Base-by-base conservation (phyloP, 2,329 filamentous ascomycete species). In the Aspergillus sp. region DNA sequence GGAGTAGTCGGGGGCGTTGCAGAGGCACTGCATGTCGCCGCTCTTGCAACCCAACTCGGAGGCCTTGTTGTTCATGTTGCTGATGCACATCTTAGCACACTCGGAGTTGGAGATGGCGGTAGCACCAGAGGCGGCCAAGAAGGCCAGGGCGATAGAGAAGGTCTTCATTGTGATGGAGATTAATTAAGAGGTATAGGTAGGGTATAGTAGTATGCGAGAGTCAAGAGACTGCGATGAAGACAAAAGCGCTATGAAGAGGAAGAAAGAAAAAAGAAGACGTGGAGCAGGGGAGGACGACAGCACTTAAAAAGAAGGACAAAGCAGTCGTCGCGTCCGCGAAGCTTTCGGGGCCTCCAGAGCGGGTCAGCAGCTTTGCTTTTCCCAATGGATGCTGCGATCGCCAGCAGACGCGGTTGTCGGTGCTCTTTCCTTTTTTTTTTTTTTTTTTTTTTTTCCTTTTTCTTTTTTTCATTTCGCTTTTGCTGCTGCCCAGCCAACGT, bases 41-140 rank as follows among this genome's bases (percentile, higher is more conserved):
- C 50, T 33, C 26, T 52, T 49, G 57, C 72, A 75, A 39, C 68
- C 66, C n/a, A 74, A 55, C 5, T 61, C 52, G 4, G 46, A 29
- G 35, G 68, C 68, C 54, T 65, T 60, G 42, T 47, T 57, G 47
- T 67, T 59, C 70, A 75, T 73, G 59, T 67, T 70, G 54, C 50
- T 58, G 54, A 73, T 58, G 51, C 72, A 75, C 54, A 58, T 68
- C 26, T 29, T 33, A 58, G 62, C 61, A 48, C 61, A 64, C 7
- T 64, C 47, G 28, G 55, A 53, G 36, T 53, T 49, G n/a, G 57
- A 57, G 5, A 55, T 10, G 29, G 60, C 60, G 19, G 48, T 44
- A 38, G 49, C 58, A 40, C 53, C 53, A 41, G 53, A 44, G 19
- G 57, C 49, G 37, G 60, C 60, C 54, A 64, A 43, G 42, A 65